Percentiles rank a stretch among this genome's conserved stretches.
Conservation (phyloP, 2,329 filamentous ascomycete species). For the Sporothrix protearum region DNA sequence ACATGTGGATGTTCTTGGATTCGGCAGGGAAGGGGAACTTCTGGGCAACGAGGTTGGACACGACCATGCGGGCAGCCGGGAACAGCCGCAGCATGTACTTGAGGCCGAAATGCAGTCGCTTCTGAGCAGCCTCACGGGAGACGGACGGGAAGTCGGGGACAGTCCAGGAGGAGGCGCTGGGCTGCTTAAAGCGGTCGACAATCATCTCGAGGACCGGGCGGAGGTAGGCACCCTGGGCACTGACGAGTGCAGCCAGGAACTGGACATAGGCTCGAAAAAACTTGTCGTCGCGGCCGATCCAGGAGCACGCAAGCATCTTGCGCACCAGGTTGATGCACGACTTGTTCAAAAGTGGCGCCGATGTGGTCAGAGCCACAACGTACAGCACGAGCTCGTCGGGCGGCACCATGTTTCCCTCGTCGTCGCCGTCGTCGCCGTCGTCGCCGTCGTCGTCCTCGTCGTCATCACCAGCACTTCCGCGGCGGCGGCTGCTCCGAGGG, state of each 20-base stretch:
- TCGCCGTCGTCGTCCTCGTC: too few species aligned
- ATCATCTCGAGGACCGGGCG: conserved; percentile 53
- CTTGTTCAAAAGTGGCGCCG: conserved; percentile 57
- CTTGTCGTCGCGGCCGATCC: conserved; percentile 61
- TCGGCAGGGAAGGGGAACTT: conserved; percentile 77
- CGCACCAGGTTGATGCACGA: conserved; percentile 58
- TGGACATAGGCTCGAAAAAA: conserved; percentile 61
- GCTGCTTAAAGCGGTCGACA: conserved; percentile 68
- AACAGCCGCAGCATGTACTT: conserved; percentile 75
- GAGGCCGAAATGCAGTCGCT: conserved; percentile 71
- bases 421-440: conserved; percentile 53
- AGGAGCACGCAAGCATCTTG: conserved; percentile 58
- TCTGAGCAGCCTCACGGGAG: conserved; percentile 61
- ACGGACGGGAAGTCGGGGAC: conserved; percentile 57
- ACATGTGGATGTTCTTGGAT: conserved; percentile 71
- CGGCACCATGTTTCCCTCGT: conserved; percentile 37
- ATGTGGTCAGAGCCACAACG: conserved; percentile 60
- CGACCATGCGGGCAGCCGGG: conserved; percentile 68
- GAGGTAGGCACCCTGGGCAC: conserved; percentile 71
- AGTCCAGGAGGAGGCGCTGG: conserved; percentile 44
- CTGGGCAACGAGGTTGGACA: conserved; percentile 62
- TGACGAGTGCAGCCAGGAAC: conserved; percentile 67
- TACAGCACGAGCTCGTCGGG: conserved; percentile 58
- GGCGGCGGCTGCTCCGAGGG: conserved; percentile 43
- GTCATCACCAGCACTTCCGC: conserved; percentile 43